Percentiles rank a stretch among this genome's conserved stretches.
Conservation (phyloP, 1,284 basidiomycete genomes). For the Hortiboletus rubellus region DNA sequence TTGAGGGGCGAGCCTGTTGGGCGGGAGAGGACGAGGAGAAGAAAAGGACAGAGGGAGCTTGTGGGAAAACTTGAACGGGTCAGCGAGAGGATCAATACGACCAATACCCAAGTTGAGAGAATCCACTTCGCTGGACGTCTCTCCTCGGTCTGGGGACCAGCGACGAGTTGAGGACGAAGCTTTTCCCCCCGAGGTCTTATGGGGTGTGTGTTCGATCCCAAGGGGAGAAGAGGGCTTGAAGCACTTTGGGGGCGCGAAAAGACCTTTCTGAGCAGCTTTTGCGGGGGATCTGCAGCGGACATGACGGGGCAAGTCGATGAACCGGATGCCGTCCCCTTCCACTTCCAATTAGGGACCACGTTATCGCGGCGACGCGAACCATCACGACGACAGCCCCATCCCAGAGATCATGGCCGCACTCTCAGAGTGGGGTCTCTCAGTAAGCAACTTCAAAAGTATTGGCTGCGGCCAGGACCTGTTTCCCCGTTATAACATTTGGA, state of each 20-base stretch:
- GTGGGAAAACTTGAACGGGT: constrained; percentile 21
- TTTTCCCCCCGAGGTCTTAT: constrained; percentile 9
- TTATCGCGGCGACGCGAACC: constrained; percentile 21
- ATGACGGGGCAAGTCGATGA: constrained; percentile 11
- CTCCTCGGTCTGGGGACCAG: constrained; percentile 16
- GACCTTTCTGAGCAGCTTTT: constrained; percentile 17
- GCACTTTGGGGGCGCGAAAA: constrained; percentile 37
- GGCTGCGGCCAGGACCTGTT: constrained; percentile 96
- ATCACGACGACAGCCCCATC: constrained; percentile 31
- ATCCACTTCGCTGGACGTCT: constrained; percentile 31
- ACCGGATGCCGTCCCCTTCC: constrained; percentile 6
- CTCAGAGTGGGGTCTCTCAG: constrained; percentile 62
- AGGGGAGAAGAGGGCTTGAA: constrained; percentile 35
- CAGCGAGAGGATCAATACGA: constrained; percentile 1
- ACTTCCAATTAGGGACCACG: constrained; percentile 21
- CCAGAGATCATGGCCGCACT: constrained; percentile 63
- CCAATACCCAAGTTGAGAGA: constrained; percentile 20
- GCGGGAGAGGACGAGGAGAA: background rate
- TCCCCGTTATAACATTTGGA: constrained; percentile 6
- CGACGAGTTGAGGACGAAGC: constrained; percentile 1
- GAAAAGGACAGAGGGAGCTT: background rate
- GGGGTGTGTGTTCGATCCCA: constrained; percentile 42
- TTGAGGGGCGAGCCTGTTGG: constrained; percentile 8
- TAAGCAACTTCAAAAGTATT: constrained; percentile 81
- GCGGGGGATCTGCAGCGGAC: background rate